phyloP scores from a whole-genome alignment of 176 grass and related monocot genomes.

The Oryza longistaminata region DNA sequence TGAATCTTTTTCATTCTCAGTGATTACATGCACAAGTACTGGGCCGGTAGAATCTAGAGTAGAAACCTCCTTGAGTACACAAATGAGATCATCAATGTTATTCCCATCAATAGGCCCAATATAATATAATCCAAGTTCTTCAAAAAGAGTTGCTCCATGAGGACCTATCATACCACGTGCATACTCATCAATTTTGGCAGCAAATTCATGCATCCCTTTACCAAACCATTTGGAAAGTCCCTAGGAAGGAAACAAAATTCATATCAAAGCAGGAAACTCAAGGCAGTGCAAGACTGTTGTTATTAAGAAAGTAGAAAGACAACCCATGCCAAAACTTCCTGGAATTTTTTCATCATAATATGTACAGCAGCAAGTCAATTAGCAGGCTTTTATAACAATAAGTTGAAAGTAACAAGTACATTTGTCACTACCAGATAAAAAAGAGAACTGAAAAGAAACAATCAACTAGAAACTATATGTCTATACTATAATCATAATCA shows the following conservation, averaged over 20 bases:
- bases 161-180: constrained; percentile 79
- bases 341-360: background rate
- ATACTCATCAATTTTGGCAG: constrained; percentile 83
- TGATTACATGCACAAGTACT: constrained; percentile 71
- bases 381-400: background rate
- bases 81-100: constrained; percentile 83
- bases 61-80: constrained; percentile 68
- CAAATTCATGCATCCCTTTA: constrained; percentile 78
- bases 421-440: background rate
- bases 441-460: background rate
- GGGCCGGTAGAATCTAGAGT: constrained; percentile 71
- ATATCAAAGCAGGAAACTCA: constrained; percentile 9
- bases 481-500: background rate
- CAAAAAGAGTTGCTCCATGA: constrained; percentile 75
- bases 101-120: constrained; percentile 80
- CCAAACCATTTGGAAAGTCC: constrained; percentile 78
- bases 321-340: background rate
- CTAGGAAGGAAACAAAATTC: constrained; percentile 38
- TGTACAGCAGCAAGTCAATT: background rate
- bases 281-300: background rate
- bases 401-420: constrained; percentile 15
- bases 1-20: constrained; percentile 52
- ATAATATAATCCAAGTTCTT: constrained; percentile 84
- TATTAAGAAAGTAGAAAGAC: background rate
- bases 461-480: background rate